Conservation (phyloP, 129 eudicot species). For the Helichrysum umbraculigerum region DNA sequence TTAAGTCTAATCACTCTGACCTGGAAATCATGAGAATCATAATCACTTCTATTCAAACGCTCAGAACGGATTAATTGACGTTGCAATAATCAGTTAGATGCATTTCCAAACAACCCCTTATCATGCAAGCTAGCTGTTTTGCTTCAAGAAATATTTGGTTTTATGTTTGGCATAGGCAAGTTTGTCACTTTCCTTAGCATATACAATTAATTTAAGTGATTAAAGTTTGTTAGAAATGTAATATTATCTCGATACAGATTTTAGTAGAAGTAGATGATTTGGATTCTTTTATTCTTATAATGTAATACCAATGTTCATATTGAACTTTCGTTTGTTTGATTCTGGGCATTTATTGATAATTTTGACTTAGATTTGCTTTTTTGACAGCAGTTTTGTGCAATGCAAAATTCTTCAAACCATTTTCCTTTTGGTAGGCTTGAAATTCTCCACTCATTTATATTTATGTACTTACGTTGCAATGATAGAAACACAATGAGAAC, state of each 20-base stretch:
- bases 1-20: background rate
- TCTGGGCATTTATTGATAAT: conserved; percentile 16
- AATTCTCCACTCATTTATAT: background rate
- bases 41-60: background rate
- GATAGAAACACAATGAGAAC: background rate
- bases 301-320: background rate
- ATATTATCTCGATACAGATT: background rate
- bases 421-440: conserved; percentile 39
- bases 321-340: conserved; percentile 6
- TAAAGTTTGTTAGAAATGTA: background rate
- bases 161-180: background rate
- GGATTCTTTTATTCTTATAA: background rate
- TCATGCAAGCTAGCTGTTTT: background rate
- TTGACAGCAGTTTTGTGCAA: conserved; percentile 33
- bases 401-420: conserved; percentile 43
- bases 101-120: background rate
- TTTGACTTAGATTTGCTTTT: conserved; percentile 7
- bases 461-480: conserved; percentile 15
- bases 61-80: background rate
- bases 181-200: conserved; percentile 13
- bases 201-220: background rate
- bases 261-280: background rate
- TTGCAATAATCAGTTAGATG: background rate
- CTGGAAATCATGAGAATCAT: background rate
- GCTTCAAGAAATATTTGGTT: background rate